A percentile compares a stretch with the other conserved stretches of the same genome.
Conservation (phyloP, 345 rosid species). For the Leavenworthia alabamica region DNA sequence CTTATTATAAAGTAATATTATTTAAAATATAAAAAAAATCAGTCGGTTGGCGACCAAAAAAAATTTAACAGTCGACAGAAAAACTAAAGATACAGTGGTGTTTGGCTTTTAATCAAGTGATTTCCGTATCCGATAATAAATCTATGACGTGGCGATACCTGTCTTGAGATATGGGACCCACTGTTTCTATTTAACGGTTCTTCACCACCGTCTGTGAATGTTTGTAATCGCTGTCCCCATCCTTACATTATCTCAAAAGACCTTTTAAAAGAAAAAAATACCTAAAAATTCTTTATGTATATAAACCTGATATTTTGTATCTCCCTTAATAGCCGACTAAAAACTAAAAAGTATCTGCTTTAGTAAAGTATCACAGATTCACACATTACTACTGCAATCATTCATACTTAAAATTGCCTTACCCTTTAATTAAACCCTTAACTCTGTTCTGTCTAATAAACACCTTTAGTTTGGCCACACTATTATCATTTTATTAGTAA, state of each 20-base stretch:
- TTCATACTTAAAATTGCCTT: not conserved
- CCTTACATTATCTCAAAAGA: not conserved
- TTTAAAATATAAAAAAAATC: not conserved
- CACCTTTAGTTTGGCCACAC: not conserved
- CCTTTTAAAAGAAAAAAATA: too few relatives aligned
- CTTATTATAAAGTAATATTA: not conserved
- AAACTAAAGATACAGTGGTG: not conserved
- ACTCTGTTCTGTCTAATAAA: not conserved
- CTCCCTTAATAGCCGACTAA: too few relatives aligned
- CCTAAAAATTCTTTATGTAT: too few relatives aligned
- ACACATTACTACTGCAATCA: too few relatives aligned
- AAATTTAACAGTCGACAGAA: too few relatives aligned
- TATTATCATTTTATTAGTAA: not conserved
- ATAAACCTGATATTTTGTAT: too few relatives aligned
- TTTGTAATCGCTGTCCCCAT: not conserved
- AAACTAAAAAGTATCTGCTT: too few relatives aligned
- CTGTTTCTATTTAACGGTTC: not conserved
- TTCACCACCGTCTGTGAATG: not conserved
- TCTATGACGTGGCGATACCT: not conserved
- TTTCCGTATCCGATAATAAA: not conserved
- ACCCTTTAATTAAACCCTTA: not conserved
- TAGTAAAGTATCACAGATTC: too few relatives aligned
- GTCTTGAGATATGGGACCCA: not conserved
- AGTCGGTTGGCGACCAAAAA: too few relatives aligned
- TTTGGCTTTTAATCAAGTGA: constrained; percentile 1